These are phyloP conservation scores for Yarrowia sp. DNA, from an alignment of 805 yeast genomes.

Conservation along the genomic window DNA sequence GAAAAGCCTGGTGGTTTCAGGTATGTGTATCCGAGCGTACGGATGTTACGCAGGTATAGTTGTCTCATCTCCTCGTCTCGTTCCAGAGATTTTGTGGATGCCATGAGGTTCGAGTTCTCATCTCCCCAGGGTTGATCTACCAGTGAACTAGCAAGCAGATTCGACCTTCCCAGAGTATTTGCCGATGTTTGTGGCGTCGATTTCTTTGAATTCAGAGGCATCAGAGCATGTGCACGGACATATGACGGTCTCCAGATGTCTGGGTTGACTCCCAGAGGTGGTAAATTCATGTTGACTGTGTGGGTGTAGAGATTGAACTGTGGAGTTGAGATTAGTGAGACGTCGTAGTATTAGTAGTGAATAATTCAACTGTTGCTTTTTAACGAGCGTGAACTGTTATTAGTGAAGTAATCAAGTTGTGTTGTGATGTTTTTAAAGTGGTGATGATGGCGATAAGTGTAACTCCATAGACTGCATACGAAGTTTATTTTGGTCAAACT, in stretches of 20 bases:
- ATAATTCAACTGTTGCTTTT: background rate
- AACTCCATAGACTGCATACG: background rate
- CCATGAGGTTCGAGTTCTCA: constrained; percentile 32
- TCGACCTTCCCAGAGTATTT: background rate
- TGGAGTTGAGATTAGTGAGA: no score
- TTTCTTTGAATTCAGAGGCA: constrained; percentile 27
- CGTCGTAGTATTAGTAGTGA: background rate
- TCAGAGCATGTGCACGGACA: constrained; percentile 19
- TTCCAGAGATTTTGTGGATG: constrained; percentile 19
- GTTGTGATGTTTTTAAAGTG: background rate
- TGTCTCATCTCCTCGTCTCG: constrained; percentile 41
- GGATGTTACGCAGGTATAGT: constrained; percentile 46
- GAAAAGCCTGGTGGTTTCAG: constrained; percentile 66
- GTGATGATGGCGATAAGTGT: constrained; percentile 5
- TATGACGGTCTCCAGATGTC: constrained; percentile 33
- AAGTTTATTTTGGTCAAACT: background rate
- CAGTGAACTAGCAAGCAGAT: constrained; percentile 6
- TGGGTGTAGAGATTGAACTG: background rate
- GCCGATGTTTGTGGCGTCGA: constrained; percentile 1
- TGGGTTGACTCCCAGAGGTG: constrained; percentile 22
- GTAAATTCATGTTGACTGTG: constrained; percentile 10
- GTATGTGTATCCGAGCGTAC: constrained; percentile 57
- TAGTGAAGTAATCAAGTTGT: background rate
- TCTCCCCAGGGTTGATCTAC: constrained; percentile 36
- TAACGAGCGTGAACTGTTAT: background rate